Conservation (phyloP, 1,284 basidiomycete species). For the Microbotryomycetes sp. region DNA sequence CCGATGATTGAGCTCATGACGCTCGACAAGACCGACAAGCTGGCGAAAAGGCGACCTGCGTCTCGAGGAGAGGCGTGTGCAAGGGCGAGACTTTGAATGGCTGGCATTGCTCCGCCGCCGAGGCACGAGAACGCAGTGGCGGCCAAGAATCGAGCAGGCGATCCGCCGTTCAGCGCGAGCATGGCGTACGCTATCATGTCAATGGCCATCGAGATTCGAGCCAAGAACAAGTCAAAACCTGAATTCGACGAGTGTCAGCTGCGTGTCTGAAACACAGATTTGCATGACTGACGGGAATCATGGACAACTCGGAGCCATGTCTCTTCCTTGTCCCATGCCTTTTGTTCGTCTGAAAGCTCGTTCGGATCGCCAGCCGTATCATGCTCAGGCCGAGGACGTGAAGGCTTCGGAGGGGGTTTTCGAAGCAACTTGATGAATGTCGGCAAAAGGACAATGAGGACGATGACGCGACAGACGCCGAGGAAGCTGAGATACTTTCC, state of each 20-base stretch:
- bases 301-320: conserved; percentile 26
- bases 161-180: conserved; percentile 1
- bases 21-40: conserved; percentile 59
- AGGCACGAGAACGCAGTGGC: conserved; percentile 50
- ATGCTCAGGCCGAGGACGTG: conserved; percentile 3
- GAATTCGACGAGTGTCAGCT: not conserved
- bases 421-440: conserved; percentile 19
- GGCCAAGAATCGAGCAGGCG: conserved; percentile 45
- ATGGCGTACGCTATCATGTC: conserved; percentile 22
- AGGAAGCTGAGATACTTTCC: conserved; percentile 29
- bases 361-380: not conserved
- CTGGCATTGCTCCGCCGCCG: conserved; percentile 56
- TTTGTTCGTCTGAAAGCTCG: not conserved
- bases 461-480: conserved; percentile 26
- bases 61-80: conserved; percentile 49
- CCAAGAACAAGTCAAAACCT: conserved; percentile 32
- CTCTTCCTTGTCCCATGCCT: conserved; percentile 24
- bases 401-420: conserved; percentile 7
- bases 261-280: not conserved
- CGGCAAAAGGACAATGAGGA: conserved; percentile 29
- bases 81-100: conserved; percentile 58
- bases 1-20: conserved; percentile 50
- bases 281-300: conserved; percentile 22
- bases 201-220: conserved; percentile 13
- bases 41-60: conserved; percentile 59